Percentiles rank a stretch among this genome's conserved stretches.
phyloP scores from a whole-genome alignment of 352 stramenopile genomes.

The Globisporangium echinulatum region DNA sequence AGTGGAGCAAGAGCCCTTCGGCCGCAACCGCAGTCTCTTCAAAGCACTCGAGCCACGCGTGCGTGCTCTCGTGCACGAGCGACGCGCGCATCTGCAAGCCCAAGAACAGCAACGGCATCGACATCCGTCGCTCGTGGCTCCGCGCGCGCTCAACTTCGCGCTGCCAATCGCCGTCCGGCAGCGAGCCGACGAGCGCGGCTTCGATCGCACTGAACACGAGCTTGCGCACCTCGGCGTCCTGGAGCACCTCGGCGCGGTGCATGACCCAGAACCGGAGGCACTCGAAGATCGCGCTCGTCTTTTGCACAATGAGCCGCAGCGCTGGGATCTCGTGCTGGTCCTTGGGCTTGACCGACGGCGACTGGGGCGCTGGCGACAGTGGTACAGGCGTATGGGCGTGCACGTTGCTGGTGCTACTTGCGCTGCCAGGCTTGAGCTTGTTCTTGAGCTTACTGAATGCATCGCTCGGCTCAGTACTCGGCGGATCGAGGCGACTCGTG shows the following conservation, averaged over 20 bases:
- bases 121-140: slow-evolving; percentile 56
- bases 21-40: slow-evolving; percentile 79
- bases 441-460: slow-evolving; percentile 70
- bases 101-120: slow-evolving; percentile 79
- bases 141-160: slow-evolving; percentile 67
- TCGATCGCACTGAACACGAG: slow-evolving; percentile 83
- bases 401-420: background rate
- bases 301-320: slow-evolving; percentile 71
- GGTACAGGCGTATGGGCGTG: slow-evolving; percentile 7
- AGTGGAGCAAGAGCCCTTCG: slow-evolving; percentile 77
- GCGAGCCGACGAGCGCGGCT: slow-evolving; percentile 71
- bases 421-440: slow-evolving; percentile 33
- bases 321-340: slow-evolving; percentile 57
- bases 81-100: slow-evolving; percentile 81
- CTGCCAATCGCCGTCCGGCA: slow-evolving; percentile 79
- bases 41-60: slow-evolving; percentile 76
- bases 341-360: slow-evolving; percentile 26
- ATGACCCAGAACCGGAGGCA: slow-evolving; percentile 84
- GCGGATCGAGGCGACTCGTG: slow-evolving; percentile 28
- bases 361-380: slow-evolving; percentile 24
- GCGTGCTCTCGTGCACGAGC: slow-evolving; percentile 60
- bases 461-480: slow-evolving; percentile 34
- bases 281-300: slow-evolving; percentile 82
- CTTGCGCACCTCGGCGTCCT: slow-evolving; percentile 78
- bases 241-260: slow-evolving; percentile 59